These are phyloP conservation scores for Pseudognaphalium luteoalbum DNA, from an alignment of 129 eudicot species.

Conservation along the genomic window DNA sequence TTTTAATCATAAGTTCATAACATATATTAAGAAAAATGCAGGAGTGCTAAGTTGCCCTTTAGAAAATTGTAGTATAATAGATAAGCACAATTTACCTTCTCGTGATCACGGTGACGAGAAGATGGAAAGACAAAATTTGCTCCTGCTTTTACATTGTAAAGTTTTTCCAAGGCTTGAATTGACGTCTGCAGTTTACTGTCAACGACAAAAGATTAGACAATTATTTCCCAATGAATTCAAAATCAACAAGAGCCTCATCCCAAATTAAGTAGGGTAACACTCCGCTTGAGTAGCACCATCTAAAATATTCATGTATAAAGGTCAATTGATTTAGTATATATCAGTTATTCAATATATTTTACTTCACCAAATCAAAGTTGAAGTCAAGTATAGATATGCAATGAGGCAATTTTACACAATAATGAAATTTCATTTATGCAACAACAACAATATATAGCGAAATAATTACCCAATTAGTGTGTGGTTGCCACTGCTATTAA, in stretches of 20 bases:
- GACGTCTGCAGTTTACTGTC: conserved; percentile 80
- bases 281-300: neutral
- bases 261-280: conserved; percentile 8
- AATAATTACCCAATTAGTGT: conserved; percentile 72
- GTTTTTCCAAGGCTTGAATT: conserved; percentile 56
- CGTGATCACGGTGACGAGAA: conserved; percentile 53
- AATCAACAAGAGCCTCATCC: neutral
- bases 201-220: conserved; percentile 19
- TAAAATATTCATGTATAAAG: conserved; percentile 1
- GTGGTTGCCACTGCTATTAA: conserved; percentile 80
- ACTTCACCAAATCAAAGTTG: neutral
- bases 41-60: conserved; percentile 18
- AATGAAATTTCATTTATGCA: neutral
- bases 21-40: neutral
- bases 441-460: neutral
- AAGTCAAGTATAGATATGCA: neutral
- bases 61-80: conserved; percentile 16
- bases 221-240: neutral
- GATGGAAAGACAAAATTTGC: conserved; percentile 58
- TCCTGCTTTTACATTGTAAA: conserved; percentile 60
- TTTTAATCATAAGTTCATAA: conserved; percentile 7
- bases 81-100: conserved; percentile 51
- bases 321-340: neutral
- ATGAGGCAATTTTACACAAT: neutral
- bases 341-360: neutral